phyloP scores from a whole-genome alignment of 345 rosid species.

The Salix suchowensis region DNA sequence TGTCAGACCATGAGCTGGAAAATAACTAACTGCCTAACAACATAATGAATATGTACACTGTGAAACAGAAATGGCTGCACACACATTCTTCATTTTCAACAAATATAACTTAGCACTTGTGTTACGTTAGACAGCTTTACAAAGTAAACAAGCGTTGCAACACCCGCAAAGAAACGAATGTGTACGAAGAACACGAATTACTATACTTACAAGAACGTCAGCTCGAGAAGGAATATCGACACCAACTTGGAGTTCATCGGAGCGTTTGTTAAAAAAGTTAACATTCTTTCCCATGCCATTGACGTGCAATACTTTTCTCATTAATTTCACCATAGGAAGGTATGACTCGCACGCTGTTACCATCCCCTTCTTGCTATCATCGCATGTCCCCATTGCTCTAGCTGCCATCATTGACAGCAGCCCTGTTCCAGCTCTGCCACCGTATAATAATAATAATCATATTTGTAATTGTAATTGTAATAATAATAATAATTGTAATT shows the following conservation, averaged over 20 bases:
- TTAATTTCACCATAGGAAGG: constrained; percentile 89
- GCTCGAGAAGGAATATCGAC: constrained; percentile 68
- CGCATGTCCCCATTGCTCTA: constrained; percentile 45
- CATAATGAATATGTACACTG: too few relatives aligned
- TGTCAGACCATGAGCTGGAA: too few relatives aligned
- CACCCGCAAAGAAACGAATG: neutral
- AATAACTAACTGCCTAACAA: too few relatives aligned
- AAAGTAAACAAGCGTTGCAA: neutral
- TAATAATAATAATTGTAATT: too few relatives aligned
- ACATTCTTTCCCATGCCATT: constrained; percentile 61
- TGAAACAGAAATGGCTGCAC: too few relatives aligned
- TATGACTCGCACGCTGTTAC: constrained; percentile 92
- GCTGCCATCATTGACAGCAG: constrained; percentile 95
- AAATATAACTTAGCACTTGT: neutral
- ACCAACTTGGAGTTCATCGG: constrained; percentile 67
- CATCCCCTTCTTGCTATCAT: constrained; percentile 23
- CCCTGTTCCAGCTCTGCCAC: constrained; percentile 87
- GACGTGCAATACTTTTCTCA: constrained; percentile 68
- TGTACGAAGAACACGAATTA: neutral
- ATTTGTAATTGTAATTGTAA: too few relatives aligned
- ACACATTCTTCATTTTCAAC: too few relatives aligned
- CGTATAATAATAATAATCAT: neutral
- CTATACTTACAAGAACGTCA: constrained; percentile 64
- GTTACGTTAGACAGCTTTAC: neutral
- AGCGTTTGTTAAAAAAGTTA: constrained; percentile 64